Percentiles rank a stretch among this genome's conserved stretches.
phyloP scores from a whole-genome alignment of 2,329 filamentous ascomycete species.

The Arthroderma sp. region DNA sequence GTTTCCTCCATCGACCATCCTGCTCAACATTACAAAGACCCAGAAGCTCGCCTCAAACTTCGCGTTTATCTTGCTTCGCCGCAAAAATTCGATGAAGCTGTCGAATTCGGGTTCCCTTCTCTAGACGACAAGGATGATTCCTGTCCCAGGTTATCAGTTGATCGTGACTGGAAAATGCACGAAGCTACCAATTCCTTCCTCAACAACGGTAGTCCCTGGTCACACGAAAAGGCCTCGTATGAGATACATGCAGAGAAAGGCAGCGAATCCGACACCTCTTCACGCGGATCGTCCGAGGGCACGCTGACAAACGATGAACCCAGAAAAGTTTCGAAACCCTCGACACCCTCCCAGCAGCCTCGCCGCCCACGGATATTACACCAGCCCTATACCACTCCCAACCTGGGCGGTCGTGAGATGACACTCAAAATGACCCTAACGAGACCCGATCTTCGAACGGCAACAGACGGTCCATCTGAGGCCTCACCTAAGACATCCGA shows the following conservation, averaged over 20 bases:
- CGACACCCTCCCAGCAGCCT: constrained; percentile 4
- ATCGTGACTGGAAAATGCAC: constrained; percentile 27
- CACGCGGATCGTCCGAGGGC: too few species aligned
- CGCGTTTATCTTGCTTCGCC: constrained; percentile 76
- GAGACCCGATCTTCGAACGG: constrained; percentile 60
- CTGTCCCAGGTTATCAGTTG: constrained; percentile 11
- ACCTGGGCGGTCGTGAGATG: constrained; percentile 64
- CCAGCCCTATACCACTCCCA: constrained; percentile 33
- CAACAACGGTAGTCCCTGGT: neutral
- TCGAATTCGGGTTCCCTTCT: constrained; percentile 79
- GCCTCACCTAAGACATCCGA: constrained; percentile 26
- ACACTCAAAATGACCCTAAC: constrained; percentile 93
- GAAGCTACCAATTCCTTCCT: constrained; percentile 20
- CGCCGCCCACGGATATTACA: constrained; percentile 11
- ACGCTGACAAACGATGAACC: neutral
- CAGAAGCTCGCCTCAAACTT: constrained; percentile 73
- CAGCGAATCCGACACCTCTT: too few species aligned
- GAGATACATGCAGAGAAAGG: constrained; percentile 23
- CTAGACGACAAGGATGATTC: constrained; percentile 24
- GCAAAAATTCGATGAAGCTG: constrained; percentile 88
- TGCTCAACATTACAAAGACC: constrained; percentile 78
- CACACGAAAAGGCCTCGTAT: neutral
- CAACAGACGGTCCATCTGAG: constrained; percentile 12
- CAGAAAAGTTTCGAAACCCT: neutral
- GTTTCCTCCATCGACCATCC: constrained; percentile 51